phyloP scores from a whole-genome alignment of 176 grass and related monocot species.

The Musa schizocarpa region DNA sequence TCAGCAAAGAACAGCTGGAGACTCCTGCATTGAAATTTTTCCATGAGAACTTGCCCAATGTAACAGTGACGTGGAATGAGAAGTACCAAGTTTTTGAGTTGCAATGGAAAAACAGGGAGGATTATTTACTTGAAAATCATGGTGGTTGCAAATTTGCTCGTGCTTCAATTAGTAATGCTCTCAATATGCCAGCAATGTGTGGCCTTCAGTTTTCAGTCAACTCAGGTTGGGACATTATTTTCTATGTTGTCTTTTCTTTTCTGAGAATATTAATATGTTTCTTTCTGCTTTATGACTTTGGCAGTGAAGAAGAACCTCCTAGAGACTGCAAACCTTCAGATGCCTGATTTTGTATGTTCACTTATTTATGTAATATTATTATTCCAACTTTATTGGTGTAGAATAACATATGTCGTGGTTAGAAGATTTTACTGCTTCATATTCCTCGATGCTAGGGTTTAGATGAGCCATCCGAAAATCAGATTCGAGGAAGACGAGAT shows the following conservation, averaged over 20 bases:
- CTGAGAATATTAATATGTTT: neutral
- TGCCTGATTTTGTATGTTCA: constrained; percentile 55
- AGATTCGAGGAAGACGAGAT: constrained; percentile 36
- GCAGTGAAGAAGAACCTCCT: constrained; percentile 52
- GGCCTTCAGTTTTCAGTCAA: constrained; percentile 47
- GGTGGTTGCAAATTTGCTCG: constrained; percentile 28
- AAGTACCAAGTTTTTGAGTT: constrained; percentile 43
- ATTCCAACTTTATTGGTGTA: neutral
- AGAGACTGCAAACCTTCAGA: constrained; percentile 20
- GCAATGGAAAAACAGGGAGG: constrained; percentile 46
- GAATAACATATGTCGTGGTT: constrained; percentile 12
- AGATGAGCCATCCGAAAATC: constrained; percentile 22
- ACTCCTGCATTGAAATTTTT: constrained; percentile 59
- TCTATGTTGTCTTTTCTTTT: constrained; percentile 3
- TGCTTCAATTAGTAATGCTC: constrained; percentile 34
- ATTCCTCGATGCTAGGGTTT: constrained; percentile 24
- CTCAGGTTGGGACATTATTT: constrained; percentile 40
- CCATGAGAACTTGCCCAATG: constrained; percentile 56
- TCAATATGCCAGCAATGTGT: constrained; percentile 30
- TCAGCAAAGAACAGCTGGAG: constrained; percentile 56
- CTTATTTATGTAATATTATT: neutral
- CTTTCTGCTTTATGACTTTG: constrained; percentile 2
- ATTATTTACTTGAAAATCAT: constrained; percentile 23
- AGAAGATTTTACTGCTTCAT: neutral
- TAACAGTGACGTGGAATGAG: constrained; percentile 32